A percentile compares a stretch with the other conserved stretches of the same genome.
These are phyloP conservation scores for Ceratobasidium sp. DNA, from an alignment of 1,284 basidiomycete genomes.

Conservation along the genomic window DNA sequence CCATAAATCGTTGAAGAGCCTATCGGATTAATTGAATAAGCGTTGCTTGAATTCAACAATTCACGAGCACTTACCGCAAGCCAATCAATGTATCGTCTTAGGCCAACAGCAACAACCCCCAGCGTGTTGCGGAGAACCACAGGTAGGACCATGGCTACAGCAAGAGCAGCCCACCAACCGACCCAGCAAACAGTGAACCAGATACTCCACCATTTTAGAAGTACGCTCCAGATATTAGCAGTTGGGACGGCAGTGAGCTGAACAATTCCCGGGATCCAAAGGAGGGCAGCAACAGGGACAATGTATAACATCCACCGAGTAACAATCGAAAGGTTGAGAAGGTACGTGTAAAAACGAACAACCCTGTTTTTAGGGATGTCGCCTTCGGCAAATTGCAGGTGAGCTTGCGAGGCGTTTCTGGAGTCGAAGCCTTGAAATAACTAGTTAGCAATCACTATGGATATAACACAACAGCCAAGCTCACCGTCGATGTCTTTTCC, in stretches of 20 bases:
- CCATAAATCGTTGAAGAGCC: conserved; percentile 73
- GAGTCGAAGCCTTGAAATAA: conserved; percentile 48
- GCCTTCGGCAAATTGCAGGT: conserved; percentile 71
- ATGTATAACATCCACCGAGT: conserved; percentile 86
- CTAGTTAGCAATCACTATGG: conserved; percentile 60
- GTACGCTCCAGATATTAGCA: conserved; percentile 68
- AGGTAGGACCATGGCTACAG: conserved; percentile 63
- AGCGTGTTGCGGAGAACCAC: conserved; percentile 62
- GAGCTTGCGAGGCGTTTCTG: conserved; percentile 63
- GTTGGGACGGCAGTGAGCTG: conserved; percentile 68
- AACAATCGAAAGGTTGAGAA: conserved; percentile 80
- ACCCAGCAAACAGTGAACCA: conserved; percentile 84
- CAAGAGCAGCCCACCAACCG: conserved; percentile 87
- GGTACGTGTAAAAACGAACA: conserved; percentile 72
- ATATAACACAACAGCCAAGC: conserved; percentile 50
- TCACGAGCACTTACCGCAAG: conserved; percentile 53
- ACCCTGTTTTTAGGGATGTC: conserved; percentile 60
- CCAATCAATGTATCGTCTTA: conserved; percentile 82
- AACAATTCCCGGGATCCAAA: conserved; percentile 68
- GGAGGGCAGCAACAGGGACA: conserved; percentile 71
- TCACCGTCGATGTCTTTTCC: conserved; percentile 67
- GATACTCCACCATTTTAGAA: conserved; percentile 85
- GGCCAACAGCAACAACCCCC: conserved; percentile 75
- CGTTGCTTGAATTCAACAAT: neutral
- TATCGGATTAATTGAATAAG: neutral